These are phyloP conservation scores for Neospermospora avenae DNA, from an alignment of 2,329 filamentous ascomycete genomes.

Conservation along the genomic window DNA sequence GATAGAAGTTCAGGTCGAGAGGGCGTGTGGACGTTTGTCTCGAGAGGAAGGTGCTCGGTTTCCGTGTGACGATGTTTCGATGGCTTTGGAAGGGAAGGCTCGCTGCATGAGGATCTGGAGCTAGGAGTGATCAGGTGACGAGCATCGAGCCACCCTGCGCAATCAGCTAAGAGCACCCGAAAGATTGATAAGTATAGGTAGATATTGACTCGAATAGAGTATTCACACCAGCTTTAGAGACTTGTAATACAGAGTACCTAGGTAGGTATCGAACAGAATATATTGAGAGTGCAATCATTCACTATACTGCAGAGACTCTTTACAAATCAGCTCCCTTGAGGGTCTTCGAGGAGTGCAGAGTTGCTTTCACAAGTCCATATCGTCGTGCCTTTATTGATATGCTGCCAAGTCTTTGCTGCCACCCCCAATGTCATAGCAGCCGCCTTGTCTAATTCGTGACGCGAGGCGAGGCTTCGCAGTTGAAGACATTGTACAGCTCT, in stretches of 20 bases:
- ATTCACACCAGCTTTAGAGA: too few relatives aligned
- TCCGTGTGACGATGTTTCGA: slow-evolving; percentile 16
- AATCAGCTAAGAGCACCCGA: slow-evolving; percentile 8
- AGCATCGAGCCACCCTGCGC: slow-evolving; percentile 16
- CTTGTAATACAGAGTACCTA: too few relatives aligned
- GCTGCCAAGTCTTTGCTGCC: background rate
- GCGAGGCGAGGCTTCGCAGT: slow-evolving; percentile 1
- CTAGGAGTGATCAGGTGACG: slow-evolving; percentile 11
- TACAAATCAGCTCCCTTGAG: too few relatives aligned
- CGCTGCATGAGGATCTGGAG: background rate
- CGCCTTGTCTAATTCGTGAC: slow-evolving; percentile 2
- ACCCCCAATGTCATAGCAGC: background rate
- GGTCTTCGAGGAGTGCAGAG: too few relatives aligned
- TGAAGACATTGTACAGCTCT: slow-evolving; percentile 6
- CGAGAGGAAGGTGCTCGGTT: background rate
- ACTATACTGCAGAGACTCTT: too few relatives aligned
- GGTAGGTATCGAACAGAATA: too few relatives aligned
- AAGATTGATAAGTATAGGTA: slow-evolving; percentile 6
- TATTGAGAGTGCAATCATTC: too few relatives aligned
- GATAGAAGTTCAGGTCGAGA: background rate
- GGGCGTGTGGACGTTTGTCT: background rate
- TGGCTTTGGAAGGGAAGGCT: slow-evolving; percentile 3
- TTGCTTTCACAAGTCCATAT: background rate
- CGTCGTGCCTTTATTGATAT: background rate
- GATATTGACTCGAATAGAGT: too few relatives aligned